These are phyloP conservation scores for Hypoxylon perforatum DNA, from an alignment of 495 filamentous ascomycete genomes.

Conservation along the genomic window DNA sequence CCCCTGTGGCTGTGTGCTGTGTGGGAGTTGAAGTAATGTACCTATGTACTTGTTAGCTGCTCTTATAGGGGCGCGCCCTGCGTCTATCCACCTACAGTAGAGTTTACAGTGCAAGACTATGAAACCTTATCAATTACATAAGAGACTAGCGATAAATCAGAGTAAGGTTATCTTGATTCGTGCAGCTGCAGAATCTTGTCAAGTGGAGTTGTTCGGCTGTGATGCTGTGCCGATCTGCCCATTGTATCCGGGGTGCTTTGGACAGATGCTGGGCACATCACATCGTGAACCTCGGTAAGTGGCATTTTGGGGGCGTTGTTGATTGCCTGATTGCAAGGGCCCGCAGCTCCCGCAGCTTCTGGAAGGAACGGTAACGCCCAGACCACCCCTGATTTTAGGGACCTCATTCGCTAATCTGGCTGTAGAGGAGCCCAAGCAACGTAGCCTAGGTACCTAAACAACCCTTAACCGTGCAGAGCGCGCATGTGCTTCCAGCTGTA, in stretches of 20 bases:
- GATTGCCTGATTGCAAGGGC: background rate
- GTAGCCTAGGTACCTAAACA: no score
- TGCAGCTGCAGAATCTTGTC: conserved; percentile 20
- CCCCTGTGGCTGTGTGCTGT: background rate
- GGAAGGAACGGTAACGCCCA: conserved; percentile 29
- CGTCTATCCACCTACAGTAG: background rate
- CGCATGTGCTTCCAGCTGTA: conserved; percentile 3
- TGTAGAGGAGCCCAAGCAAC: background rate
- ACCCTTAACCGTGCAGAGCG: background rate
- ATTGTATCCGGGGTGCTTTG: conserved; percentile 30
- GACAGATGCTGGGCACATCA: conserved; percentile 5
- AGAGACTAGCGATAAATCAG: background rate
- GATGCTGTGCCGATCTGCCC: conserved; percentile 12
- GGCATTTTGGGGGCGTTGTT: conserved; percentile 12
- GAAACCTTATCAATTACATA: conserved; percentile 1
- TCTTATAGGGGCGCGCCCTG: no score
- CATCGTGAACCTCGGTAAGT: conserved; percentile 39
- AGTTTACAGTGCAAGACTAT: background rate
- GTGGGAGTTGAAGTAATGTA: background rate
- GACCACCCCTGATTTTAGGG: conserved; percentile 14
- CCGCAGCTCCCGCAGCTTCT: conserved; percentile 30
- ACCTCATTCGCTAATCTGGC: conserved; percentile 16
- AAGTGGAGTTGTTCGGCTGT: conserved; percentile 31
- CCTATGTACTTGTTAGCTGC: no score
- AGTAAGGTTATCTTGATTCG: conserved; percentile 28